Evolutionary conservation across 2,329 filamentous ascomycete species (phyloP), one percentile per base, ranked within the genome.

Genomic region (Colletotrichum sp.): DNA sequence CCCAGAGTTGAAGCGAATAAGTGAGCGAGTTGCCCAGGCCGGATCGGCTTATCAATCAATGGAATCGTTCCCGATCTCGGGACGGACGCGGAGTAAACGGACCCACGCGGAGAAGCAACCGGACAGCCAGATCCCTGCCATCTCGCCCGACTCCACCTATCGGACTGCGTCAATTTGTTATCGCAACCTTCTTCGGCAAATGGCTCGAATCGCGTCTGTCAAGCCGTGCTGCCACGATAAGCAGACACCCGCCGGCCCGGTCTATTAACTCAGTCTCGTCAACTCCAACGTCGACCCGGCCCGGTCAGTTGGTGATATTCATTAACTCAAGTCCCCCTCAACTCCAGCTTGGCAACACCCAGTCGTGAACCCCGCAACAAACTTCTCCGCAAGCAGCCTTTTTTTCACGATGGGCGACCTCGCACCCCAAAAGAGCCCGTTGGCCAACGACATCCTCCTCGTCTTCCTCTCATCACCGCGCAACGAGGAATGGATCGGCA

Each of bases 381-480:
- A 32, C 26, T 30, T 68, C 30, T 36, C 65, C 55, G 10, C 13
- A 36, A 34, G 26, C 7, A 28, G 24, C 12, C 7, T 36, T 13
- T 15, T 28, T 12, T 24, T n/a, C 12, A 36, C 18, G 3, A 76
- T 76, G 74, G 74, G 74, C 49, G 70, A 76, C n/a, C 5, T 73
- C 3, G 16, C 26, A 26, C 21, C 39, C 7, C 26, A 28, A 6
- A 52, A 55, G 15, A 69, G 59, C 49, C 67, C 79, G 30, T 78
- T 87, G 59, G 81, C 79, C 75, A 80, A 82, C 44, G 87, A 89
- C 72, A 82, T 86, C 15, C 80, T 89, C 7, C 81, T 89, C 28
- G 69, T 89, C 30, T 82, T 85, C 71, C 57, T 86, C 9, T 84
- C 84, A 5, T 69, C 76, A 16, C 79, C 81, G 4, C 80, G 82